A percentile compares a stretch with the other conserved stretches of the same genome.
These are phyloP conservation scores for Vitis hybrid DNA, from an alignment of 177 flowering plant genomes.

Conservation along the genomic window DNA sequence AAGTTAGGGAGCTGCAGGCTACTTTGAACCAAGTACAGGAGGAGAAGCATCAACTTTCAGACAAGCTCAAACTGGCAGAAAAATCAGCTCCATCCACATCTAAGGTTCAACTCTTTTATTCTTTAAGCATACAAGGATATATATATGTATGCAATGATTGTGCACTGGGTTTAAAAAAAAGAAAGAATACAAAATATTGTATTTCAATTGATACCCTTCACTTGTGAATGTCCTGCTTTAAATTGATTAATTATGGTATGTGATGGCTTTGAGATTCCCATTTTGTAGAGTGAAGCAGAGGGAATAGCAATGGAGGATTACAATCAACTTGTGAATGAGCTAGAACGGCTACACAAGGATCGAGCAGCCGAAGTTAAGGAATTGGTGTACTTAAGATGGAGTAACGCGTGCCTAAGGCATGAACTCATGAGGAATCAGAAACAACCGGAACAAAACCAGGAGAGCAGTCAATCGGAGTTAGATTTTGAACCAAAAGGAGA, in stretches of 20 bases:
- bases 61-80: slow-evolving; percentile 35
- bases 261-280: background rate
- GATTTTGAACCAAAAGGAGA: slow-evolving; percentile 19
- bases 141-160: background rate
- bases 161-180: no score
- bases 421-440: slow-evolving; percentile 40
- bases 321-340: slow-evolving; percentile 33
- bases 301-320: slow-evolving; percentile 31
- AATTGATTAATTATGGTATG: background rate
- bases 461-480: slow-evolving; percentile 1
- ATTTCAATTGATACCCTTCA: no score
- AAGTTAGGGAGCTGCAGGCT: slow-evolving; percentile 28
- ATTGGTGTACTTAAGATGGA: slow-evolving; percentile 47
- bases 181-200: no score
- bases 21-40: slow-evolving; percentile 26
- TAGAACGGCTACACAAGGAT: slow-evolving; percentile 46
- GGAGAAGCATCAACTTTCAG: slow-evolving; percentile 43
- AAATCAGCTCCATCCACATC: slow-evolving; percentile 25
- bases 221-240: no score
- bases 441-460: slow-evolving; percentile 18
- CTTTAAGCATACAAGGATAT: background rate
- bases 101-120: slow-evolving; percentile 25
- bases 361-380: slow-evolving; percentile 44
- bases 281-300: slow-evolving; percentile 39
- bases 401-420: slow-evolving; percentile 62